phyloP scores from a whole-genome alignment of 345 rosid species.

The Stellera chamaejasme region DNA sequence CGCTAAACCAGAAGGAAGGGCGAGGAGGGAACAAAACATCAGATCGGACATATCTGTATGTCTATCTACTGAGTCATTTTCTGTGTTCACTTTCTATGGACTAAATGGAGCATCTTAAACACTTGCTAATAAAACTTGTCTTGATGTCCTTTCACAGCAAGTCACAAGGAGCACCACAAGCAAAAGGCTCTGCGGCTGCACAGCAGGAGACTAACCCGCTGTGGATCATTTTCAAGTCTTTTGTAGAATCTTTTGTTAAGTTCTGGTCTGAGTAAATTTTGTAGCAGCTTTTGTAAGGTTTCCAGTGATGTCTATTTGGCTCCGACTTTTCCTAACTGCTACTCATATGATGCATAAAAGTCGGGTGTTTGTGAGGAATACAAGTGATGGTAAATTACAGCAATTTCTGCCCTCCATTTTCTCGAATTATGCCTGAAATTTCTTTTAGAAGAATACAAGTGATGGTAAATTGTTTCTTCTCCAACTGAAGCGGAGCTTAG shows the following conservation, averaged over 20 bases:
- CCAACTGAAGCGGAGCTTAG: too few species aligned
- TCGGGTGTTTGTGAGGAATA: too few species aligned
- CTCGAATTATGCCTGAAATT: too few species aligned
- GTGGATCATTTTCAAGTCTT: slow-evolving; percentile 38
- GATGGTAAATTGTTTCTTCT: too few species aligned
- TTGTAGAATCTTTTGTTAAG: slow-evolving; percentile 51
- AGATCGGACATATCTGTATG: slow-evolving; percentile 79
- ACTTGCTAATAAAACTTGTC: background rate
- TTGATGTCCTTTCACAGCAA: slow-evolving; percentile 39
- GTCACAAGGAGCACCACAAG: slow-evolving; percentile 54
- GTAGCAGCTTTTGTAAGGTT: too few species aligned
- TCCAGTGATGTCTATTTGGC: too few species aligned
- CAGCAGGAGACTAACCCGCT: slow-evolving; percentile 42
- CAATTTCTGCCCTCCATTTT: too few species aligned
- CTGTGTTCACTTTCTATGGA: background rate
- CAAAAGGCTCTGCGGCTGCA: background rate
- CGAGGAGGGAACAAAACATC: slow-evolving; percentile 39
- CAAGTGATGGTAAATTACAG: too few species aligned
- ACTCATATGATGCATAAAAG: too few species aligned
- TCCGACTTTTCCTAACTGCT: too few species aligned
- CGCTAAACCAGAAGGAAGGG: slow-evolving; percentile 14
- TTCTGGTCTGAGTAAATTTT: slow-evolving; percentile 61
- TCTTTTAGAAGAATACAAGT: too few species aligned
- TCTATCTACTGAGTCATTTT: slow-evolving; percentile 1
- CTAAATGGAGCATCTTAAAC: background rate